Evolutionary conservation across 768 basidiomycete species (phyloP), one percentile per base, ranked within the genome.

Genomic region (Tulasnella calospora): DNA sequence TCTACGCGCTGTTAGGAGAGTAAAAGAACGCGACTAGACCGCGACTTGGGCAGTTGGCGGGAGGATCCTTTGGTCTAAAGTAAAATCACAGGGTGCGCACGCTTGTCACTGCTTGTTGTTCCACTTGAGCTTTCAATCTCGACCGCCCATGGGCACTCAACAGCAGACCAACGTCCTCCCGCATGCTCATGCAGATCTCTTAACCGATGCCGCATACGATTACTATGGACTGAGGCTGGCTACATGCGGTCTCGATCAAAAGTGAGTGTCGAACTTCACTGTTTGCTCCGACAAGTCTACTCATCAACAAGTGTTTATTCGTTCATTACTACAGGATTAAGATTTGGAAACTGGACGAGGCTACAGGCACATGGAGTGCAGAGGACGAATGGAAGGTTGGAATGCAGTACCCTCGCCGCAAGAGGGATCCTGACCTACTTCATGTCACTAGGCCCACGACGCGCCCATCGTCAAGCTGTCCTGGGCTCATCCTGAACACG

Each of bases 401-500:
- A 82, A 27, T 23, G 41, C 8, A 7, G 38, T 35, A 6, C 27
- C 40, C 40, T 80, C 36, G 0, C 1, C n/a, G 46, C 33, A 17
- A 44, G 12, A 17, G 15, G 13, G 8, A 27, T 35, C 23, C 30
- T n/a, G 23, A 38, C 73, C 27, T 71, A 46, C 75, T 79, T 71
- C 74, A 47, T n/a, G 74, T 33, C 17, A 46, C 19, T 81, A 97
- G 94, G 97, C 96, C n/a, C 96, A 98, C 83, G 95, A 97, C 82
- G 95, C 95, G 21, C 90, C 96, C 0, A 88, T 98, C 47, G 90
- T 94, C 10, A 91, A 89, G 83, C 81, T 98, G 19, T 89, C 89
- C 74, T 99, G 95, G 94, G 95, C 95, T 1, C 95, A 96, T 82
- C 95, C 97, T 6, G 92, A 96, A 84, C 96, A 95, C 79, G 96